Evolutionary conservation across 257 asterid species (phyloP), one percentile per base, ranked within the genome.

Genomic region (Nicotiana tabacum): DNA sequence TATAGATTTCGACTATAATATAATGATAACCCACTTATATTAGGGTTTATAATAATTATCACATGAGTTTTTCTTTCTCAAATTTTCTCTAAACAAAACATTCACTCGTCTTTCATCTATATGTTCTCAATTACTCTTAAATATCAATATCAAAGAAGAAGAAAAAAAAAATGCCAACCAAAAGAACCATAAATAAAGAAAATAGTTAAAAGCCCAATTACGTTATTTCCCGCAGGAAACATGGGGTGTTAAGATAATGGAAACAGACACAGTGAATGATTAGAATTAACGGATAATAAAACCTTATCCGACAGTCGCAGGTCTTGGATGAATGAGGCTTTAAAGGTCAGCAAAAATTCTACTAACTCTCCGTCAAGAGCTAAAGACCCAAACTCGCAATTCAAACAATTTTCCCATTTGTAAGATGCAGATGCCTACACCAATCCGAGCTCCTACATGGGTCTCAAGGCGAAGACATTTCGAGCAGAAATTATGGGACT

Each of bases 391-490:
- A 53, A 4, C 29, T 69, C 32, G 15, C 18, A 4, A 2, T 69
- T 39, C 21, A 61, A n/a, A 24, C 12, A 43, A 2, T 43, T 24
- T 48, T 72, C 11, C 7, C 0, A 70, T 43, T 72, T 72, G 12
- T 13, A 74, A 83, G 6, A 95, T 90, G 95, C 96, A 91, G 83
- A 83, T 91, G 82, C 86, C 90, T 18, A 60, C 89, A 55, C 90
- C 97, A 61, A 81, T 78, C 77, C 91, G 91, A 79, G 85, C 95
- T n/a, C 98, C 98, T 58, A 48, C 90, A 76, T 90, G 92, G 85
- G 79, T 91, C 37, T 93, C 97, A 53, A 76, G 85, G 60, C 91
- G 98, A 57, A 87, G 98, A 81, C 83, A 86, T 9, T 86, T 92
- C 67, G 95, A 95, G 79, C 94, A 87, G 32, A 89, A 90, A 55